Evolutionary conservation across 345 rosid genomes (phyloP).

Genomic region (Eucalyptus cloeziana): DNA sequence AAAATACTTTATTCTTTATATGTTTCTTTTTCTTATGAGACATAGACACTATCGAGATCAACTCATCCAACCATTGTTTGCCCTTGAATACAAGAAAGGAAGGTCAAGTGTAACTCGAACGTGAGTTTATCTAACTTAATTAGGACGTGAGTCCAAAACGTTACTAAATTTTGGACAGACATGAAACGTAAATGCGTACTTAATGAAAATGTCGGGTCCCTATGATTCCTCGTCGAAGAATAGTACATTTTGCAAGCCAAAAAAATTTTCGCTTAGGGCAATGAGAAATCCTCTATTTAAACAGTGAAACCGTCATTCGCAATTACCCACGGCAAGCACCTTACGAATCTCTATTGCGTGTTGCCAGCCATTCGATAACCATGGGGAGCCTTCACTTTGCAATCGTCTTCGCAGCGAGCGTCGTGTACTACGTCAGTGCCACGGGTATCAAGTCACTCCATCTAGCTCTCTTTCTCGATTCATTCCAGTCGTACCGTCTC

Average conservation of each 20-base stretch:
- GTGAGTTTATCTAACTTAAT: neutral
- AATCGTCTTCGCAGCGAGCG: neutral
- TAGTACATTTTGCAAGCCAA: no score
- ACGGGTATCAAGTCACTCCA: neutral
- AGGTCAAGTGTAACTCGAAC: neutral
- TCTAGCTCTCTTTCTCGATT: neutral
- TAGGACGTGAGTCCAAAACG: neutral
- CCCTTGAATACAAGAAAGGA: neutral
- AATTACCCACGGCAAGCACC: neutral
- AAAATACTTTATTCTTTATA: neutral
- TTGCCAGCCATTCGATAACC: no score
- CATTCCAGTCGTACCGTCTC: neutral
- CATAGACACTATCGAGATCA: neutral
- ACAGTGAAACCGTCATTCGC: neutral
- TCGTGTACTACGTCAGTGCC: neutral
- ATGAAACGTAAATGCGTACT: no score
- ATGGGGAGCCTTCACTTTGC: neutral
- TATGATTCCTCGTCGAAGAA: no score
- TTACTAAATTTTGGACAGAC: neutral
- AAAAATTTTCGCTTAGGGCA: no score
- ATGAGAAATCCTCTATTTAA: neutral
- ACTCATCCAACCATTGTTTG: neutral
- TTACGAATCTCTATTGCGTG: neutral
- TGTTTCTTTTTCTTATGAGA: neutral
- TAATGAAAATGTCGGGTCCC: no score